Conservation (phyloP, 108 stramenopile genomes). For the Asterionellopsis glacialis region DNA sequence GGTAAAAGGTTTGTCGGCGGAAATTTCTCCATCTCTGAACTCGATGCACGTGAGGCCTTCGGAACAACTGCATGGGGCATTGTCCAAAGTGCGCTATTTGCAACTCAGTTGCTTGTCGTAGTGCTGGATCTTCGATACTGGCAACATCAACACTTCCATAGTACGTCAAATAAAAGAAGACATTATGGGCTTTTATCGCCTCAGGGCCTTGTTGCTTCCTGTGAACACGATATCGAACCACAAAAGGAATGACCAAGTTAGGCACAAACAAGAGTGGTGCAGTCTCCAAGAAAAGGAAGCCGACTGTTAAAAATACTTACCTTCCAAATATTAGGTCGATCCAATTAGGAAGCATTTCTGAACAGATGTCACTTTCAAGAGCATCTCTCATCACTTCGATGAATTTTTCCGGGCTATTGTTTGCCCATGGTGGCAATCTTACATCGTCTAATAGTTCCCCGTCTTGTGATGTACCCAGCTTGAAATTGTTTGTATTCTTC, state of each 20-base stretch:
- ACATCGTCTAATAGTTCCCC: slow-evolving; percentile 93
- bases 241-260: background rate
- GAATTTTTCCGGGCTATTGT: slow-evolving; percentile 86
- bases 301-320: background rate
- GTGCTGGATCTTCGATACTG: slow-evolving; percentile 86
- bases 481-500: slow-evolving; percentile 84
- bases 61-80: slow-evolving; percentile 91
- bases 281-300: background rate
- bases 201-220: slow-evolving; percentile 92
- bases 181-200: slow-evolving; percentile 93
- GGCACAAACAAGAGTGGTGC: background rate
- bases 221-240: slow-evolving; percentile 4
- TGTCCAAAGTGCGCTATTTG: slow-evolving; percentile 99
- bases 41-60: slow-evolving; percentile 38
- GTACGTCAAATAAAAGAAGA: slow-evolving; percentile 98
- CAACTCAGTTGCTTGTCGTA: slow-evolving; percentile 85
- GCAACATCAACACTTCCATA: slow-evolving; percentile 96
- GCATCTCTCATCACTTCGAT: slow-evolving; percentile 85
- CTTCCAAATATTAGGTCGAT: slow-evolving; percentile 97
- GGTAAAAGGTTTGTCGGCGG: slow-evolving; percentile 37
- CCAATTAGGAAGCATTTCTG: slow-evolving; percentile 93
- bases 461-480: slow-evolving; percentile 94
- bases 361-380: slow-evolving; percentile 85
- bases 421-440: slow-evolving; percentile 96
- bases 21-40: slow-evolving; percentile 15